A percentile compares a stretch with the other conserved stretches of the same genome.
Evolutionary conservation across 805 yeast species (phyloP).

Genomic region (Wickerhamiella cacticola): DNA sequence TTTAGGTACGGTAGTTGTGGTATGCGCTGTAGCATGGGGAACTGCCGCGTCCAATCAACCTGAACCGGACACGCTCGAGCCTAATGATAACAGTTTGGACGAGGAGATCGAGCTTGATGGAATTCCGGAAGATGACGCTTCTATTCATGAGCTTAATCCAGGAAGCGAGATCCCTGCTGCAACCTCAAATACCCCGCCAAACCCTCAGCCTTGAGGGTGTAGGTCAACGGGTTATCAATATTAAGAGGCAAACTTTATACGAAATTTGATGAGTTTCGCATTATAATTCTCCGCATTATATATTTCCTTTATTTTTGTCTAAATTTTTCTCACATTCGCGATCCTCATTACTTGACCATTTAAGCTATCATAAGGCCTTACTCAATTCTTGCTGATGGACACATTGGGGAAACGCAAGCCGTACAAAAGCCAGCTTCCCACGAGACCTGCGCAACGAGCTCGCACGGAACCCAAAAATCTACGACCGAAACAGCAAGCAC

Average conservation of each 20-base stretch:
- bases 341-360: neutral
- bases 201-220: too few relatives aligned
- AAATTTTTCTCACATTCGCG: neutral
- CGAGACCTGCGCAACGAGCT: slow-evolving; percentile 3
- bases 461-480: slow-evolving; percentile 5
- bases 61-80: neutral
- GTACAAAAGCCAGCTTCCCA: neutral
- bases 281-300: neutral
- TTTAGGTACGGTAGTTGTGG: slow-evolving; percentile 56
- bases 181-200: too few relatives aligned
- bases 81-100: neutral
- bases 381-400: slow-evolving; percentile 4
- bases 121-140: neutral
- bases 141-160: too few relatives aligned
- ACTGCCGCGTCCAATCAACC: neutral
- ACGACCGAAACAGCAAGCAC: neutral
- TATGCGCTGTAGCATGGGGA: slow-evolving; percentile 21
- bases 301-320: neutral
- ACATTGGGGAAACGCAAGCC: slow-evolving; percentile 1
- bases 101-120: neutral
- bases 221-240: too few relatives aligned
- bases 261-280: too few relatives aligned
- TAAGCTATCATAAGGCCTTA: slow-evolving; percentile 1
- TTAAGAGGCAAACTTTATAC: too few relatives aligned
- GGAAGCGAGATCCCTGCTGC: too few relatives aligned